phyloP scores from a whole-genome alignment of 2,329 filamentous ascomycete species.

The Beauveria scarabaeidicola region DNA sequence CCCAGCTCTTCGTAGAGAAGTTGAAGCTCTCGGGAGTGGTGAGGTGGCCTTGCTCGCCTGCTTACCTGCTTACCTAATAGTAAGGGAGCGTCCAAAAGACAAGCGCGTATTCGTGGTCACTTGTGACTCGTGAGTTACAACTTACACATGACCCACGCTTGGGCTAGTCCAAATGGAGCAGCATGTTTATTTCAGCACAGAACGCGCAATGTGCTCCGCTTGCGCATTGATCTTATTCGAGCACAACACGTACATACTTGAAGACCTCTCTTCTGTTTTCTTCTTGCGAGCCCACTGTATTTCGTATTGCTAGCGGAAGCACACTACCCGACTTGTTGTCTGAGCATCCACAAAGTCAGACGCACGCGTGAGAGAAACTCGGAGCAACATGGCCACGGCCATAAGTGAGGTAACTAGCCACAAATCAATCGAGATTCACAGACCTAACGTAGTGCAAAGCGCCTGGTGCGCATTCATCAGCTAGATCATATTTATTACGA shows the following conservation, averaged over 20 bases:
- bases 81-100: background rate
- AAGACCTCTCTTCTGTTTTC: background rate
- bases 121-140: no score
- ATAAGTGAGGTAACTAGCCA: conserved; percentile 3
- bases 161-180: background rate
- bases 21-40: conserved; percentile 1
- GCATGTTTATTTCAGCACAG: conserved; percentile 2
- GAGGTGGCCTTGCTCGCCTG: conserved; percentile 8
- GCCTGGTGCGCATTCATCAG: conserved; percentile 37
- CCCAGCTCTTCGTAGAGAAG: background rate
- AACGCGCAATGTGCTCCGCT: background rate
- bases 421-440: background rate
- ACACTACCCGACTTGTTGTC: background rate
- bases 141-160: background rate
- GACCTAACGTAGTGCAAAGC: conserved; percentile 25
- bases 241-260: background rate
- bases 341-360: background rate
- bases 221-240: conserved; percentile 11
- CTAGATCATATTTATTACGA: conserved; percentile 65
- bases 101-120: no score
- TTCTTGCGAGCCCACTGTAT: background rate
- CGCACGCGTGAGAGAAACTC: background rate
- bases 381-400: conserved; percentile 9
- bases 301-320: background rate
- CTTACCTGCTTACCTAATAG: no score